A percentile compares a stretch with the other conserved stretches of the same genome.
Evolutionary conservation across 306 rosid genomes (phyloP).

Genomic region (Vachellia pachyceras): DNA sequence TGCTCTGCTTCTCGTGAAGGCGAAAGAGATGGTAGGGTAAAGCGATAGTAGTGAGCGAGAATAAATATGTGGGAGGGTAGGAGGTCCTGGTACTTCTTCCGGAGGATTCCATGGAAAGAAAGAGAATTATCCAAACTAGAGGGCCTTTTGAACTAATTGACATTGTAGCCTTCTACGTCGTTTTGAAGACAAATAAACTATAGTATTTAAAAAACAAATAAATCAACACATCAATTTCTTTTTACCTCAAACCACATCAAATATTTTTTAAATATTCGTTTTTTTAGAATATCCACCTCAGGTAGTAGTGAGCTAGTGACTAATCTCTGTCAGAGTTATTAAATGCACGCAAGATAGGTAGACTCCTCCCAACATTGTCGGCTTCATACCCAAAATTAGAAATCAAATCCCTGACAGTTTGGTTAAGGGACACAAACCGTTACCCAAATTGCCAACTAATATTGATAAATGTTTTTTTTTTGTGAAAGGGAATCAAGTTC

Average conservation of each 20-base stretch:
- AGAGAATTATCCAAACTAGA: neutral
- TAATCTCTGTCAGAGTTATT: too few relatives aligned
- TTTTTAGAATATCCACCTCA: too few relatives aligned
- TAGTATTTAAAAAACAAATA: neutral
- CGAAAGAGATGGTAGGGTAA: neutral
- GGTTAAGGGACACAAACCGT: too few relatives aligned
- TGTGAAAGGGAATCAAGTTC: too few relatives aligned
- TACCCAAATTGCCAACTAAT: too few relatives aligned
- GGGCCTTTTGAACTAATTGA: neutral
- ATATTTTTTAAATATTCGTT: too few relatives aligned
- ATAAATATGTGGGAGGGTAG: neutral
- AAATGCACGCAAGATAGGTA: too few relatives aligned
- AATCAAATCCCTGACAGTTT: too few relatives aligned
- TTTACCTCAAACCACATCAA: neutral
- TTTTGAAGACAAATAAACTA: neutral
- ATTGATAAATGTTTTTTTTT: too few relatives aligned
- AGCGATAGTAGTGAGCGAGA: neutral
- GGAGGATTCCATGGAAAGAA: neutral
- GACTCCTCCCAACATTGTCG: too few relatives aligned
- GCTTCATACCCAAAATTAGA: too few relatives aligned
- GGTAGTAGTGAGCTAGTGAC: too few relatives aligned
- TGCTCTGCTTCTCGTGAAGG: neutral
- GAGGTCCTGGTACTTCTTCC: neutral
- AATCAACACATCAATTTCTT: neutral
- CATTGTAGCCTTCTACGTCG: neutral